Conservation (phyloP, 129 eudicot genomes). For the Sambucus nigra region DNA sequence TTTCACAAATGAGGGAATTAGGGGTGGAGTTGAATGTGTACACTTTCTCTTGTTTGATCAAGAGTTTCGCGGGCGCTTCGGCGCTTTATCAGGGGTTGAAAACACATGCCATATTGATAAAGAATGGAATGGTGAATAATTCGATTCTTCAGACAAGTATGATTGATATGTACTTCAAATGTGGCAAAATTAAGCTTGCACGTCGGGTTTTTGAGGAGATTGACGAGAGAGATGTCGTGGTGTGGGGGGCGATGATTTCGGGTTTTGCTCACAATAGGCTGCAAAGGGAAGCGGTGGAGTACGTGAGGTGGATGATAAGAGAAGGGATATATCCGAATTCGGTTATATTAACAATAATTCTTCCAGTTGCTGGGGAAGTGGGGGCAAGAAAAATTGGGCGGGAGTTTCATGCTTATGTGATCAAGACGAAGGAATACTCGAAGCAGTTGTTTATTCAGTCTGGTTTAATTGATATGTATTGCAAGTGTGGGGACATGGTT, state of each 20-base stretch:
- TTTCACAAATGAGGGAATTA: constrained; percentile 48
- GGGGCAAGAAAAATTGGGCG: constrained; percentile 37
- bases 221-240: constrained; percentile 64
- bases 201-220: constrained; percentile 51
- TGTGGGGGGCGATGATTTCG: constrained; percentile 85
- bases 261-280: constrained; percentile 75
- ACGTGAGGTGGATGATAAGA: constrained; percentile 51
- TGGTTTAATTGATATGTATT: constrained; percentile 73
- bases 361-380: constrained; percentile 57
- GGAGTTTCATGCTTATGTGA: constrained; percentile 75
- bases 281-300: constrained; percentile 54
- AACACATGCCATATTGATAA: constrained; percentile 62
- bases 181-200: constrained; percentile 66
- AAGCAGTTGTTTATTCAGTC: constrained; percentile 61
- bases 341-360: constrained; percentile 51
- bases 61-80: constrained; percentile 68
- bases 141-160: constrained; percentile 50
- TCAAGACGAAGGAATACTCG: constrained; percentile 64
- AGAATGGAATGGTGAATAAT: constrained; percentile 56
- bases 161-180: constrained; percentile 90
- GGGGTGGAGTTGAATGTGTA: constrained; percentile 80
- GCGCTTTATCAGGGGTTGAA: constrained; percentile 70
- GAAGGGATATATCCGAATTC: constrained; percentile 48
- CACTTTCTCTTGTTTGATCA: constrained; percentile 73
- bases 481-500: constrained; percentile 76